Evolutionary conservation across 441 rosid species (phyloP), one percentile per base, ranked within the genome.

Genomic region (Kokia cookei): DNA sequence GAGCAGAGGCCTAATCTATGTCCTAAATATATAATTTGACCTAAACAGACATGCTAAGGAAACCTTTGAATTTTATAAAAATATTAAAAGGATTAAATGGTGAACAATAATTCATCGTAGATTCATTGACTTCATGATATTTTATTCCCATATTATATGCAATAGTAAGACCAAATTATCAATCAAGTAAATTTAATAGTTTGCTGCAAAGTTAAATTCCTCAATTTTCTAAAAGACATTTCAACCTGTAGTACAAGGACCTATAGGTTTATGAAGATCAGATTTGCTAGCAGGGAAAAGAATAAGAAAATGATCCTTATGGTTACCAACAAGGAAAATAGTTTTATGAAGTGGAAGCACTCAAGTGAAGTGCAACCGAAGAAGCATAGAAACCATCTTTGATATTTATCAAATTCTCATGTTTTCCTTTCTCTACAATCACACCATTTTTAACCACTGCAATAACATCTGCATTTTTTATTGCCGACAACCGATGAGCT

Each of bases 341-440:
- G 4, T 24, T 40, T 17, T 40, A 65, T 45, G 62, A 73, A 43
- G 68, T 51, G 58, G 82, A 74, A 57, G 86, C 77, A 76, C 75
- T 76, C 64, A 69, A 73, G 79, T 83, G 86, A 75, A 83, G 82
- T 71, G 82, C 82, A 29, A 84, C 79, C 22, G 78, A 84, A 11
- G 84, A 82, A 27, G 87, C 86, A 75, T 83, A 83, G 64, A 84
- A 73, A 0, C 89, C 89, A 68, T 85, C 82, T 9, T 80, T 78
- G 51, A 82, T 65, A 27, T 53, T 82, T 15, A 86, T 76, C 75
- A 84, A 78, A 24, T 70, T 80, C 7, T 83, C 84, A 43, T 86
- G 89, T 19, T 82, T 83, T 9, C 89, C 89, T 78, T 80, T 86
- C 82, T 83, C 87, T 11, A 73, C 82, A 55, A 86, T 80, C 43